phyloP scores from a whole-genome alignment of 305 asterid genomes.

The Coffea humblotiana region DNA sequence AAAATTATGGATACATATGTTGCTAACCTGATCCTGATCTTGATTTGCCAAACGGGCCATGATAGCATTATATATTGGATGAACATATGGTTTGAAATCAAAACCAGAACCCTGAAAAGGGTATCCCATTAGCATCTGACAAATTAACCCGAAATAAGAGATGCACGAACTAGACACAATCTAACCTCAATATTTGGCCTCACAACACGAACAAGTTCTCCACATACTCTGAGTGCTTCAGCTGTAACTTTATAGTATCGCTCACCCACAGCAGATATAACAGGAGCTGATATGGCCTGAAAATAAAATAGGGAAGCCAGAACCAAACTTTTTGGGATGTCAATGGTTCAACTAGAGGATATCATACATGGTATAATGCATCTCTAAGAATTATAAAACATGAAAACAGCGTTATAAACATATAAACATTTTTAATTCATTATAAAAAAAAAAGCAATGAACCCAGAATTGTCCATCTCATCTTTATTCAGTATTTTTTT shows the following conservation, averaged over 20 bases:
- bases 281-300: conserved; percentile 89
- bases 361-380: neutral
- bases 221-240: conserved; percentile 95
- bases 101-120: conserved; percentile 59
- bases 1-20: conserved; percentile 18
- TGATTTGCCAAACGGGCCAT: conserved; percentile 98
- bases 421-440: neutral
- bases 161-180: conserved; percentile 12
- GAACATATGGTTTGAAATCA: conserved; percentile 91
- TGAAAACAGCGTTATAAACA: neutral
- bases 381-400: neutral
- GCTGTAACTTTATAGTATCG: conserved; percentile 98
- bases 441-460: neutral
- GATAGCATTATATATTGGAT: conserved; percentile 84
- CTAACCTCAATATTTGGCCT: conserved; percentile 85
- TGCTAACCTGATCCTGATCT: conserved; percentile 97
- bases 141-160: conserved; percentile 9
- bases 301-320: conserved; percentile 23
- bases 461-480: neutral
- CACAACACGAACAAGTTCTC: conserved; percentile 93
- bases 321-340: neutral
- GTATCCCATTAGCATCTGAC: conserved; percentile 30
- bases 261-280: conserved; percentile 95
- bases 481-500: neutral
- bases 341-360: neutral